These are phyloP conservation scores for Daldinia loculata DNA, from an alignment of 495 filamentous ascomycete species.

Conservation along the genomic window DNA sequence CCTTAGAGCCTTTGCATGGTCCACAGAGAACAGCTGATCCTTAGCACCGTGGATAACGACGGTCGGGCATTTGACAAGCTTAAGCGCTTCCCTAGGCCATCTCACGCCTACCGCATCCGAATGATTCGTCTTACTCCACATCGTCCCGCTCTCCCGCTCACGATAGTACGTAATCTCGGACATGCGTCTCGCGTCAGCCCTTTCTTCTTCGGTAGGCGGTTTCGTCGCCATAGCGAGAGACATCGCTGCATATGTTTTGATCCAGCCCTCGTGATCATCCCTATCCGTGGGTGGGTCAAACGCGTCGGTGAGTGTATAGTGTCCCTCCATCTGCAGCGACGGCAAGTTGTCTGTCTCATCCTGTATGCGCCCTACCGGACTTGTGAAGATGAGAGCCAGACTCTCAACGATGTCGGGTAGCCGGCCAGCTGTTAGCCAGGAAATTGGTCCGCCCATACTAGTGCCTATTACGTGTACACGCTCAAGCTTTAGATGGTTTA, in stretches of 20 bases:
- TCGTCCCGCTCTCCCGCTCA: not conserved
- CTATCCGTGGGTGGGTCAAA: not conserved
- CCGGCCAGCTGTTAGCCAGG: not conserved
- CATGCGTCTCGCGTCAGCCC: not conserved
- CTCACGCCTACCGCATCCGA: not conserved
- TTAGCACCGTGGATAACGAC: not conserved
- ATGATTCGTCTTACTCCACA: not conserved
- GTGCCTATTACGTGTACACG: not conserved
- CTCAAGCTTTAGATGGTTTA: not conserved
- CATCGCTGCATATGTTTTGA: not conserved
- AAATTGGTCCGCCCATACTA: not conserved
- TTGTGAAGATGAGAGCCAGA: not conserved
- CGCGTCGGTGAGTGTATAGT: not conserved
- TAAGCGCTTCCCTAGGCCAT: not conserved
- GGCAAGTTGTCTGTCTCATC: not conserved
- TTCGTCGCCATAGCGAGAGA: not conserved
- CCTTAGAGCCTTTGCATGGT: not conserved
- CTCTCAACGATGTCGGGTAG: not conserved
- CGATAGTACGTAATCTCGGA: not conserved
- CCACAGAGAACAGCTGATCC: not conserved
- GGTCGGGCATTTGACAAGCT: not conserved
- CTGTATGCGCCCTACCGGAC: not conserved
- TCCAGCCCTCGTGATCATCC: slow-evolving; percentile 1
- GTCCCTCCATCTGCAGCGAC: not conserved
- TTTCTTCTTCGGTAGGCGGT: not conserved